phyloP scores from a whole-genome alignment of 768 basidiomycete genomes.

The Fomitopsis pulvina region DNA sequence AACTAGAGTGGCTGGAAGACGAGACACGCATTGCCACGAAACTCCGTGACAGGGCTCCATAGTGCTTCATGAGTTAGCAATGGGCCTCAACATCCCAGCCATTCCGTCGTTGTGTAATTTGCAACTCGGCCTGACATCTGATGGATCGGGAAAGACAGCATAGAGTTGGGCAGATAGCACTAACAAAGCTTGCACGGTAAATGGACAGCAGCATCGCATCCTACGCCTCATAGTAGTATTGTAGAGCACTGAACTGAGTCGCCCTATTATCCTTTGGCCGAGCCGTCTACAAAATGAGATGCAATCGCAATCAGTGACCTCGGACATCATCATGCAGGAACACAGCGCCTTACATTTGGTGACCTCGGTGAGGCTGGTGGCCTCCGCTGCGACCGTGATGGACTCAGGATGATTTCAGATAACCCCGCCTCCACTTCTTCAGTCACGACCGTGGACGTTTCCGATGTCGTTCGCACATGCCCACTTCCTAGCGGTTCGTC shows the following conservation, averaged over 20 bases:
- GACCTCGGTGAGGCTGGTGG: background rate
- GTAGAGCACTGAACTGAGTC: background rate
- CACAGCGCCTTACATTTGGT: background rate
- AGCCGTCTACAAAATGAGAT: background rate
- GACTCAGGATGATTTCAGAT: conserved; percentile 1
- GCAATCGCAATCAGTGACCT: background rate
- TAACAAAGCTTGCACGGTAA: background rate
- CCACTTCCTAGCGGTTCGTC: background rate
- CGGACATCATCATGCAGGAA: background rate
- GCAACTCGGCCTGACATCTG: background rate
- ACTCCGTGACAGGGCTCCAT: too few species aligned
- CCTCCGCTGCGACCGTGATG: background rate
- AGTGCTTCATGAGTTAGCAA: too few species aligned
- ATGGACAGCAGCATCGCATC: background rate
- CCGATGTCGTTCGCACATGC: background rate
- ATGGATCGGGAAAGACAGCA: background rate
- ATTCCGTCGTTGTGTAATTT: too few species aligned
- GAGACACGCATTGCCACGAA: too few species aligned
- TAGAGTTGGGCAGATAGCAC: background rate
- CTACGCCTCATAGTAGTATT: conserved; percentile 1
- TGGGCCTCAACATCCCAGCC: too few species aligned
- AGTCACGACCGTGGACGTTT: conserved; percentile 1
- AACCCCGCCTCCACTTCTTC: background rate
- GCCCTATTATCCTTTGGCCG: background rate
- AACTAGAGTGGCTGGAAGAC: too few species aligned